Evolutionary conservation across 2,329 filamentous ascomycete genomes (phyloP).

Genomic region (Fusarium sp.): DNA sequence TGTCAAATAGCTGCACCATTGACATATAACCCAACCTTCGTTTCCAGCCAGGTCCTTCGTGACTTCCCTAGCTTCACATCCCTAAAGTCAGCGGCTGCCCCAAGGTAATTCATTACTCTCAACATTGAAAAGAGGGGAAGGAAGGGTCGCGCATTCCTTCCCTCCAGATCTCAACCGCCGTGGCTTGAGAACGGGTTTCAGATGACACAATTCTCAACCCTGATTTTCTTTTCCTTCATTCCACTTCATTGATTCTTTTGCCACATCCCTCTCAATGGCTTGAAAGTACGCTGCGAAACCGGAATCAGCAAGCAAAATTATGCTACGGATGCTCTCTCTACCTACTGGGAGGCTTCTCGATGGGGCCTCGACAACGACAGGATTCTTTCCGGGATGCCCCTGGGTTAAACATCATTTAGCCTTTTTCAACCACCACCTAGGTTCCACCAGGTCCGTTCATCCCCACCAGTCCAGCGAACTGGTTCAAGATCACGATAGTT

Average conservation of each 20-base stretch:
- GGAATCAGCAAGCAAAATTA: background rate
- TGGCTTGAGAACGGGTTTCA: constrained; percentile 24
- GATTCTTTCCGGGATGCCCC: constrained; percentile 8
- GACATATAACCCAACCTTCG: background rate
- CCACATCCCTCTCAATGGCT: constrained; percentile 32
- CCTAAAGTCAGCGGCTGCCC: background rate
- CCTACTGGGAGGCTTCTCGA: background rate
- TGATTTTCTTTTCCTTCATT: constrained; percentile 20
- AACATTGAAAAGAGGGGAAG: constrained; percentile 13
- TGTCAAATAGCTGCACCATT: constrained; percentile 2
- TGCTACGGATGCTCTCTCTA: constrained; percentile 4
- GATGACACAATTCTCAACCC: constrained; percentile 15
- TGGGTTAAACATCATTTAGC: constrained; percentile 28
- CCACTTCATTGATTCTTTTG: constrained; percentile 27
- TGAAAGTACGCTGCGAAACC: constrained; percentile 8
- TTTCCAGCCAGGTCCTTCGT: background rate
- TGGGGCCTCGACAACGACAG: background rate
- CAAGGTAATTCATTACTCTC: background rate
- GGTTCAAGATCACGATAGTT: constrained; percentile 40
- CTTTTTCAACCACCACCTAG: constrained; percentile 25
- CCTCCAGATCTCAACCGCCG: constrained; percentile 1
- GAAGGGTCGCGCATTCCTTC: constrained; percentile 8
- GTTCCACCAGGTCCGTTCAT: constrained; percentile 41
- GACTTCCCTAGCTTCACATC: background rate
- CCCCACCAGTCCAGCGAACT: constrained; percentile 42